phyloP scores from a whole-genome alignment of 768 basidiomycete genomes.

The Leccinum rimulosum region DNA sequence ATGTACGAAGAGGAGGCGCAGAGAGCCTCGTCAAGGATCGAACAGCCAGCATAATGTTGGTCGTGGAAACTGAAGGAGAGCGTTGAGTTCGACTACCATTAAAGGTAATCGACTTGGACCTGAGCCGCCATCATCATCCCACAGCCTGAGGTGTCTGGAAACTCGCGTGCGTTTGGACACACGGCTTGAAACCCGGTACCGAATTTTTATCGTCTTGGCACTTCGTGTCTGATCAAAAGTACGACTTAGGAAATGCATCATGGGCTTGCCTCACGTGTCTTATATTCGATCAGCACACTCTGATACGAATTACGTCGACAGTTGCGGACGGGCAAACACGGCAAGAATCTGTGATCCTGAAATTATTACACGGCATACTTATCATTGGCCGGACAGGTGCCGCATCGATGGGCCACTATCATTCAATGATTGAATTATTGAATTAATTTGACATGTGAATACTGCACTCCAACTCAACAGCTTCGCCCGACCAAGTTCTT shows the following conservation, averaged over 20 bases:
- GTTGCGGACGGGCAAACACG: neutral
- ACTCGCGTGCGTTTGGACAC: neutral
- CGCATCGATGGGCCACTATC: neutral
- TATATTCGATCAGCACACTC: neutral
- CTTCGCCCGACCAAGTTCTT: neutral
- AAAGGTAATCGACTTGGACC: neutral
- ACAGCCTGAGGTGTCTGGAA: neutral
- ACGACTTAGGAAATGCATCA: neutral
- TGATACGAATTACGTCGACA: neutral
- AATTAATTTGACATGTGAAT: neutral
- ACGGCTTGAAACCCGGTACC: neutral
- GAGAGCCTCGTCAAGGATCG: conserved; percentile 1
- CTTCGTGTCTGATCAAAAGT: conserved; percentile 1
- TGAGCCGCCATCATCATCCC: neutral
- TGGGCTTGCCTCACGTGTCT: neutral
- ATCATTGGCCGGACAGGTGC: neutral
- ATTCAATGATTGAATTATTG: neutral
- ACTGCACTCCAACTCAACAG: neutral
- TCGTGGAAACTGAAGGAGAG: conserved; percentile 1
- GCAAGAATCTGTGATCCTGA: neutral
- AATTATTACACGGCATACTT: neutral
- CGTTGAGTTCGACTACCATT: neutral
- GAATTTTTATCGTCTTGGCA: neutral
- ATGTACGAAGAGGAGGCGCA: conserved; percentile 5
- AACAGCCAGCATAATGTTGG: conserved; percentile 12